Base-by-base conservation (phyloP, 371 early-diverging fungal species). In the Mucor sp. region DNA sequence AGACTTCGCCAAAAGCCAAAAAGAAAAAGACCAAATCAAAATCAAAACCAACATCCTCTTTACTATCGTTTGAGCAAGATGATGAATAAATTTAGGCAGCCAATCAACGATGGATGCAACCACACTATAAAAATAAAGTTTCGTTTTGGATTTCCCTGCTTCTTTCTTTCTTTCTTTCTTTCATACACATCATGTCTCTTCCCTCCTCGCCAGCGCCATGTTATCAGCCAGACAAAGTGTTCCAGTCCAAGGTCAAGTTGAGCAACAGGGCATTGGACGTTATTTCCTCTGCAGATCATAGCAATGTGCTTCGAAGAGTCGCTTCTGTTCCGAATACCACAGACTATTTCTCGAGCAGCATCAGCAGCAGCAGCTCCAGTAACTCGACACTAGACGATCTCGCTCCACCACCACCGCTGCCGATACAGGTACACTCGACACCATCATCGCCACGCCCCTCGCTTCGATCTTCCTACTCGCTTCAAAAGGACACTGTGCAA, bases 251-350 rank as follows among this genome's bases (percentile, higher is more conserved):
- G 58, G 30, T 67, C 14, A 67, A 55, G 27, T 9, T 64, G 23
- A 61, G 33, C 19, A 66, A 63, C 6, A 60, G 44, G 53, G 53
- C 66, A 14, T 28, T 62, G 3, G 62, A 63, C 17, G 19, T 27
- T 15, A 48, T 50, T 3, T 50, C 50, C 5, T 47, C 47, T 9
- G 33, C n/a, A 11, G 48, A 35, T 14, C 32, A 65, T 2, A 25
- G 37, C 21, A 21, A 23, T n/a, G 19, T 19, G 3, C 21, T 71
- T 39, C 50, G 84, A 65, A 76, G 85, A 70, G 82, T 80, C 11
- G 78, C 83, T 33, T 87, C 87, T 15, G 81, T 80, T 9, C 87
- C 87, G 15, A 83, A 82, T 69, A 74, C 80, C 28, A 43, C 44
- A 30, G 78, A 81, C 7, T 62, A 74, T 33, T 74, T 79, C 58